These are phyloP conservation scores for Fusarium tanahbumbuense DNA, from an alignment of 2,329 filamentous ascomycete genomes.

Conservation along the genomic window DNA sequence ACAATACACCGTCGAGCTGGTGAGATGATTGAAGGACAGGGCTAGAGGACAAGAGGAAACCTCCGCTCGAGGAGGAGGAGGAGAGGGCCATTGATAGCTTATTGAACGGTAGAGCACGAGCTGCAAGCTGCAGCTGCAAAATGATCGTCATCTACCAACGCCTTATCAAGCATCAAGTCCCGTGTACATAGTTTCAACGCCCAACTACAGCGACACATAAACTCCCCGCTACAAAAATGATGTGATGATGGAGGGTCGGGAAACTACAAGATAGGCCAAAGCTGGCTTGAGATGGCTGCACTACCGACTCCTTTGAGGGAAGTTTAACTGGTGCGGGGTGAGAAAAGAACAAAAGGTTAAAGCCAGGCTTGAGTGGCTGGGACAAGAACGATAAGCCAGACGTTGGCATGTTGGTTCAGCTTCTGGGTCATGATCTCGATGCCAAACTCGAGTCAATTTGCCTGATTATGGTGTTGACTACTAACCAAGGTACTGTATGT, in stretches of 20 bases:
- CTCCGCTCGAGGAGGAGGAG: slow-evolving; percentile 3
- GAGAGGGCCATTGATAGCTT: slow-evolving; percentile 24
- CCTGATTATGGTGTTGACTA: not conserved
- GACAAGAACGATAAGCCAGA: slow-evolving; percentile 14
- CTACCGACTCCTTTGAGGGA: slow-evolving; percentile 29
- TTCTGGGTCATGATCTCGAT: slow-evolving; percentile 12
- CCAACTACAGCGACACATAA: slow-evolving; percentile 8
- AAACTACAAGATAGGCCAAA: slow-evolving; percentile 26
- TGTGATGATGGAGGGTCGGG: slow-evolving; percentile 35
- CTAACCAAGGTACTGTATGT: too few species aligned
- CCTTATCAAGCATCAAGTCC: slow-evolving; percentile 30
- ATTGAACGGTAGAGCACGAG: slow-evolving; percentile 13
- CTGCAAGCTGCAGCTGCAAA: slow-evolving; percentile 27
- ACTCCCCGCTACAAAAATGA: slow-evolving; percentile 35
- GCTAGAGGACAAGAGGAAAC: slow-evolving; percentile 1
- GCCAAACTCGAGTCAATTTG: not conserved
- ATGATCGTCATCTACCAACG: slow-evolving; percentile 37
- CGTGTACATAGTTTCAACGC: slow-evolving; percentile 28
- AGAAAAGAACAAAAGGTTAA: not conserved
- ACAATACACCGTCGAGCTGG: slow-evolving; percentile 14
- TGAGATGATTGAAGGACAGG: slow-evolving; percentile 28
- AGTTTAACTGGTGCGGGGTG: slow-evolving; percentile 37
- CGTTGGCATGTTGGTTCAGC: not conserved
- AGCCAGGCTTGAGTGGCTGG: slow-evolving; percentile 13
- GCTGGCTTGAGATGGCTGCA: slow-evolving; percentile 31